Evolutionary conservation across 768 basidiomycete species (phyloP), one percentile per base, ranked within the genome.

Genomic region (Trametes cingulata): DNA sequence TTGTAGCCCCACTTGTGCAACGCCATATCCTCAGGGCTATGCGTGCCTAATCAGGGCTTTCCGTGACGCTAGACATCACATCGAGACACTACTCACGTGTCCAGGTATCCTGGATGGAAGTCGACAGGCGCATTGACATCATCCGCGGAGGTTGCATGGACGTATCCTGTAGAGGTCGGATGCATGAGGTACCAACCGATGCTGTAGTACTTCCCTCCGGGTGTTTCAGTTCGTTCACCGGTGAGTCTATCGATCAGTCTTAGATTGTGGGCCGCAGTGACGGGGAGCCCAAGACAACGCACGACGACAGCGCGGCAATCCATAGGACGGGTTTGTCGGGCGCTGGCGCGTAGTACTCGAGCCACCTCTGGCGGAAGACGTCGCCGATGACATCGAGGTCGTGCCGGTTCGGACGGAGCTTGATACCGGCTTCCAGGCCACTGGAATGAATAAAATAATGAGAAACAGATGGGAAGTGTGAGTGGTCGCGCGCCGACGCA

Each of bases 291-390:
- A n/a, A n/a, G n/a, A n/a, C n/a, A 5, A 68, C 76, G 48, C 64
- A 84, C 82, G 74, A 76, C 2, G 79, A 70, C 20, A 78, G 58
- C 0, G 74, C 58, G 0, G 76, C 77, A 12, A 84, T 66, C 45
- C 78, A 73, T 60, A 81, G 65, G 2, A 83, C 79, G 9, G 84
- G 78, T 64, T 86, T 87, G 67, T 87, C 87, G 0, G 81, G 80
- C 3, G 74, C 76, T 22, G 74, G 71, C 25, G 71, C 78, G 42
- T 82, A 87, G 67, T 80, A 82, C 12, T 71, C 68, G 9, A 77
- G 71, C 86, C 85, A 86, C 43, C 76, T 71, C 25, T 72, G 48
- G 27, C 74, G 67, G 63, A 87, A 87, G 6, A 69, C 76, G 7
- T 81, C 75, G 1, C 77, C 77, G 35, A 88, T 71, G 19, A 74